Conservation (phyloP, 78 protist species). For the Planoprotostelium fungivorum region DNA sequence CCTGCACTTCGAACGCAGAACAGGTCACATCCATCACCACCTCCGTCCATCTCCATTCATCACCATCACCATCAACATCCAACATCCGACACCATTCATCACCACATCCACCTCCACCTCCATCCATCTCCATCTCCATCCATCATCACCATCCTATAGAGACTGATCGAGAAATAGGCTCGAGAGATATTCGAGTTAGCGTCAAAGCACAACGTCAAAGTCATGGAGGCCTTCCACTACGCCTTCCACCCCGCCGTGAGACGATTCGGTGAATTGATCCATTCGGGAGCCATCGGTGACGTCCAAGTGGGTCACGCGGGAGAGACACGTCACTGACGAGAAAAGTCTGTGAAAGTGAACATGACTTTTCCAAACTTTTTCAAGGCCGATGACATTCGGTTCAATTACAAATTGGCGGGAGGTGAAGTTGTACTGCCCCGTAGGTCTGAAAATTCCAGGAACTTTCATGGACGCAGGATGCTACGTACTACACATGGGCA, state of each 20-base stretch:
- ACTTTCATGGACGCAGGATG: constrained; percentile 5
- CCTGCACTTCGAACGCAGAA: constrained; percentile 1
- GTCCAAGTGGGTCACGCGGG: background rate
- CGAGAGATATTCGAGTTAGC: background rate
- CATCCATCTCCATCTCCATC: background rate
- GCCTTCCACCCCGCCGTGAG: background rate
- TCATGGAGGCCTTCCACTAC: constrained; percentile 5
- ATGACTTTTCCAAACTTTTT: background rate
- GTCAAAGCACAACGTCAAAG: background rate
- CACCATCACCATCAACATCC: background rate
- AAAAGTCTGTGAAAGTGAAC: background rate
- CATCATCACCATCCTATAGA: background rate
- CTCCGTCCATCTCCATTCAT: background rate
- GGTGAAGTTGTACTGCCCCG: background rate
- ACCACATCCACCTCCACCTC: background rate
- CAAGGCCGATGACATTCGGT: background rate
- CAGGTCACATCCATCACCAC: background rate
- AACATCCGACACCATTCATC: background rate
- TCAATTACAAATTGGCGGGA: background rate
- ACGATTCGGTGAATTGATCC: background rate
- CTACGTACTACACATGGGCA: background rate
- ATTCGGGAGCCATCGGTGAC: background rate
- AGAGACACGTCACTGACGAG: background rate
- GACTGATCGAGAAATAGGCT: background rate
- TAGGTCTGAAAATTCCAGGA: background rate